Percentiles rank a stretch among this genome's conserved stretches.
Evolutionary conservation across 345 rosid species (phyloP).

Genomic region (Hibiscus syriacus): DNA sequence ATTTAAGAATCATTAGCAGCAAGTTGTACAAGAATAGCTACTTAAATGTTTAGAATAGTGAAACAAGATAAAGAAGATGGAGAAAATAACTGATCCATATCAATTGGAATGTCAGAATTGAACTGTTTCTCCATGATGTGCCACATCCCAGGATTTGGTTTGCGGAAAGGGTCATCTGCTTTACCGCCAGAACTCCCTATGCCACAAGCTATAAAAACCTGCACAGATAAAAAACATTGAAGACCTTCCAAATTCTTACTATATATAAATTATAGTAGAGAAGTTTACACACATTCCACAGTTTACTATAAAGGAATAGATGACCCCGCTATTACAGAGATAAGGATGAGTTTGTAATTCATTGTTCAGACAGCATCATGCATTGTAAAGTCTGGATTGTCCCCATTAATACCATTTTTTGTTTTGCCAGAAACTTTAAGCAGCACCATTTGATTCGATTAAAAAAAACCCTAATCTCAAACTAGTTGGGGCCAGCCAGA

Average conservation of each 20-base stretch:
- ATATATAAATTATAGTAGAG: background rate
- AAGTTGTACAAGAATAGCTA: background rate
- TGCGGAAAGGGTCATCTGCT: conserved; percentile 54
- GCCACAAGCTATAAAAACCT: conserved; percentile 94
- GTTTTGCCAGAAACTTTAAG: background rate
- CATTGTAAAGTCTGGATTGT: background rate
- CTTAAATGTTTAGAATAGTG: background rate
- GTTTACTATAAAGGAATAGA: background rate
- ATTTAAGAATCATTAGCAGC: background rate
- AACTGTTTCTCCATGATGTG: conserved; percentile 69
- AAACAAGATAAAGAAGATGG: conserved; percentile 13
- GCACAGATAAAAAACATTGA: conserved; percentile 14
- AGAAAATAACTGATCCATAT: conserved; percentile 34
- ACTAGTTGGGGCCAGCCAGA: background rate
- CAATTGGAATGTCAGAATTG: conserved; percentile 50
- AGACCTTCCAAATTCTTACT: background rate
- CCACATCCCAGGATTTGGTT: conserved; percentile 95
- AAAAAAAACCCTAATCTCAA: background rate
- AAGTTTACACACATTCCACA: background rate
- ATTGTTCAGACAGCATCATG: background rate
- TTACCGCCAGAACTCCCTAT: conserved; percentile 20
- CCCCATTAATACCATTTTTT: background rate
- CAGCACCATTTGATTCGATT: background rate
- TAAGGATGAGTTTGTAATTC: background rate
- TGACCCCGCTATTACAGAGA: background rate